Percentiles rank a stretch among this genome's conserved stretches.
These are phyloP conservation scores for Elaeis oleifera DNA, from an alignment of 202 grass and related monocot genomes.

Conservation along the genomic window DNA sequence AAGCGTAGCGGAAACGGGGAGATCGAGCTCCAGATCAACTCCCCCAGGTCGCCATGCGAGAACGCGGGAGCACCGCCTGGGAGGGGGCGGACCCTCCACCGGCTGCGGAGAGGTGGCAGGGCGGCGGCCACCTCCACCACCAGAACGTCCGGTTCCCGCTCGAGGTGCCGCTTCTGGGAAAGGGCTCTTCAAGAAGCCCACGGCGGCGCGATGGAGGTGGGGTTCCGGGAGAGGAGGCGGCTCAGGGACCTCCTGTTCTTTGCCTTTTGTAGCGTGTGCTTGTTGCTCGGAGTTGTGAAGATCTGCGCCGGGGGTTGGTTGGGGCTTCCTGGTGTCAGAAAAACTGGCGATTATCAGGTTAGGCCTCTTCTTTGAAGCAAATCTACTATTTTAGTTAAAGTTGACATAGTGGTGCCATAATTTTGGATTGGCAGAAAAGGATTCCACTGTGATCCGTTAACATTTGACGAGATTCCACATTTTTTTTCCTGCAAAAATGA, in stretches of 20 bases:
- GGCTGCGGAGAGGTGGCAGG: slow-evolving; percentile 1
- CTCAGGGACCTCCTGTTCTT: slow-evolving; percentile 72
- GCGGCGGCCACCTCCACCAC: slow-evolving; percentile 28
- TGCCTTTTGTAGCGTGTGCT: slow-evolving; percentile 61
- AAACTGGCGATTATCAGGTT: slow-evolving; percentile 44
- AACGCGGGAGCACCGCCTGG: slow-evolving; percentile 26
- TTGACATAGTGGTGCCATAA: too few species aligned
- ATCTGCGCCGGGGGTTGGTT: slow-evolving; percentile 60
- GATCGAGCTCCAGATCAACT: slow-evolving; percentile 94
- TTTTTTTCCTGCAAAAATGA: too few species aligned
- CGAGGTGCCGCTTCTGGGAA: slow-evolving; percentile 21
- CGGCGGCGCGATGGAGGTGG: slow-evolving; percentile 18
- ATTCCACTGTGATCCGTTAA: too few species aligned
- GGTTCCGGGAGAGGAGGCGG: slow-evolving; percentile 43
- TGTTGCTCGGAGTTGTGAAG: slow-evolving; percentile 59
- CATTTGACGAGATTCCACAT: too few species aligned
- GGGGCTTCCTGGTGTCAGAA: slow-evolving; percentile 26
- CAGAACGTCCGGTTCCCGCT: slow-evolving; percentile 48
- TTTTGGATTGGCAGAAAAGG: too few species aligned
- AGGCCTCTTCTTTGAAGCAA: not conserved
- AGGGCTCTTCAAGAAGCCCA: slow-evolving; percentile 44
- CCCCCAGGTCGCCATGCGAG: slow-evolving; percentile 61
- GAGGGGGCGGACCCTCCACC: slow-evolving; percentile 29
- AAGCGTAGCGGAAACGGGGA: slow-evolving; percentile 58
- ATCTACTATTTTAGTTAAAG: not conserved